Conservation (phyloP, 257 asterid genomes). For the Solanum dulcamara region DNA sequence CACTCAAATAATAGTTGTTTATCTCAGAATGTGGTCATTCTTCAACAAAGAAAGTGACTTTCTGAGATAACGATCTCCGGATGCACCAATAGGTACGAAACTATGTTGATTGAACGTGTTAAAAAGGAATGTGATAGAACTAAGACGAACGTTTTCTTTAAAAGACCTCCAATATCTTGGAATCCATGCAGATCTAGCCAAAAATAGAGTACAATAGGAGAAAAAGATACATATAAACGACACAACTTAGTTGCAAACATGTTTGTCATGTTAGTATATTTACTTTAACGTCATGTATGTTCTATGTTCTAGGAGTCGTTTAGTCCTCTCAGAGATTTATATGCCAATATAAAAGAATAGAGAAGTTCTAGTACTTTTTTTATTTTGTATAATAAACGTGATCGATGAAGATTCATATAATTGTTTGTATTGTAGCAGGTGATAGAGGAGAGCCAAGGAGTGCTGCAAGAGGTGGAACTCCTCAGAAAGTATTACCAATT, state of each 20-base stretch:
- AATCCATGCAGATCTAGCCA: not conserved
- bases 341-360: too few species aligned
- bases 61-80: not conserved
- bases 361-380: not conserved
- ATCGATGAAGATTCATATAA: not conserved
- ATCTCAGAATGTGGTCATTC: too few species aligned
- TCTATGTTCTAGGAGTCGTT: not conserved
- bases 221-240: not conserved
- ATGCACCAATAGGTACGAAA: not conserved
- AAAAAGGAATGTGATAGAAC: not conserved
- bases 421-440: slow-evolving; percentile 24
- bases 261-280: not conserved
- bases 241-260: not conserved
- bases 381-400: not conserved
- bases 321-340: not conserved
- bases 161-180: not conserved
- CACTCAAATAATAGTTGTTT: not conserved
- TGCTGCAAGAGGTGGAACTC: slow-evolving; percentile 53
- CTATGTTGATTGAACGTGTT: not conserved
- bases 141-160: not conserved
- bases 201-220: not conserved
- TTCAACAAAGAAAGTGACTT: not conserved
- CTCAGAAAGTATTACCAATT: slow-evolving; percentile 56
- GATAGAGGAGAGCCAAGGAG: slow-evolving; percentile 74
- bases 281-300: not conserved